Base-by-base conservation (phyloP, 2,329 filamentous ascomycete genomes). In the Arthrobotrys megalospora region DNA sequence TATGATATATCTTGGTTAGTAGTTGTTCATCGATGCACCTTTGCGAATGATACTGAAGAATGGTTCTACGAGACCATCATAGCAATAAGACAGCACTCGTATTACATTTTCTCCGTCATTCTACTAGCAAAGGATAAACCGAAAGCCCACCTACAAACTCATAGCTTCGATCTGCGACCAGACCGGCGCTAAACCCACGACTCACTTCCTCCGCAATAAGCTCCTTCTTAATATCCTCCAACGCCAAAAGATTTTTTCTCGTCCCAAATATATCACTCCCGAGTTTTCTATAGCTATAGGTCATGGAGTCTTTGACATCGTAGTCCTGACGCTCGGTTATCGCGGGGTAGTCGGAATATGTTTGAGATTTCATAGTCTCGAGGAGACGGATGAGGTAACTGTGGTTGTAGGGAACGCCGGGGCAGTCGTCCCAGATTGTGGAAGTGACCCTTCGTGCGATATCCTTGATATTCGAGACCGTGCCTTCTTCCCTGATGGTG, bases 111-210 rank as follows among this genome's bases (percentile, higher is more conserved):
- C 11, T n/a, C 6, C 16, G n/a, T 1, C 11, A 28, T 19, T 41
- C 19, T n/a, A 19, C 16, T 21, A 14, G 19, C 21, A 48, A 34
- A 16, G 48, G 36, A 47, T 28, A 19, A 53, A 58, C 6, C 16
- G 38, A 67, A 78, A 78, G 50, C 75, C 75, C 67, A 78, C 75
- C 75, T 72, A 78, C 75, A 71, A 78, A 78, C 75, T 78, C 75
- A 68, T 78, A 78, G 62, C 67, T 78, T 60, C 62, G 60, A 65
- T 78, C 75, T 28, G 75, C 75, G 1, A 78, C 43, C 34, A 78
- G 38, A 14, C 75, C 75, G 8, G 72, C 11, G 32, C 47, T 67
- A 12, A 19, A 45, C 1, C 43, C 75, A n/a, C 60, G 6, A 11
- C 4, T 8, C 19, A 12, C 38, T 7, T 52, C 21, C 3, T 28